Evolutionary conservation across 192 early-diverging fungal genomes (phyloP), one percentile per base, ranked within the genome.

Genomic region (Haplosporangium gracile): DNA sequence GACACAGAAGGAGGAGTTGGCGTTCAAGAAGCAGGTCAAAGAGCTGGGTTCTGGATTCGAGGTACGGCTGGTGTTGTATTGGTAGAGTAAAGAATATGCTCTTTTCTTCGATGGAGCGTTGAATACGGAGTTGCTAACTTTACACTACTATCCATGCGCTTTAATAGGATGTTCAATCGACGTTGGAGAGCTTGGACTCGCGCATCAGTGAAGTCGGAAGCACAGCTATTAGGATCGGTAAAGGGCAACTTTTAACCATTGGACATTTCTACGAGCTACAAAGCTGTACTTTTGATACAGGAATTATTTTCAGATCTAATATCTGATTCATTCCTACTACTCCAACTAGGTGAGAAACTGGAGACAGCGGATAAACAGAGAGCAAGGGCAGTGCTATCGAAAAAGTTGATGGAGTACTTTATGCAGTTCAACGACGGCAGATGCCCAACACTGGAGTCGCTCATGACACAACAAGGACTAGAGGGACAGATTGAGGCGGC

Each of bases 331-430:
- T 42, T 34, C 26, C 29, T 63, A 34, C 11, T 57, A 3, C 40
- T 68, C 5, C 47, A 63, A 43, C 13, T 76, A 95, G 96, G 98
- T 75, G 98, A 99, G 85, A 97, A 99, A 89, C 92, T 99, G 53
- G 98, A 99, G 82, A 97, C 95, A 0, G 96, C 98, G 57, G 97
- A 98, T 84, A 97, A 95, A 79, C 97, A 99, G 74, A 90, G 96
- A 74, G 92, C 94, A 76, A 93, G 96, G 4, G 97, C 98, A 0
- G 92, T 94, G 32, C 96, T 98, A 63, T 95, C 97, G 39, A 93
- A 95, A 74, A 97, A 98, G 88, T 89, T 99, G 40, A 95, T 99
- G 49, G 96, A 95, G 77, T 97, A 97, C 88, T 99, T 97, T 89
- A 93, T 96, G 72, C 96, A 98, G 83, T 96, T 99, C 79, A 97